Conservation (phyloP, 345 rosid species). For the Camelina neglecta region DNA sequence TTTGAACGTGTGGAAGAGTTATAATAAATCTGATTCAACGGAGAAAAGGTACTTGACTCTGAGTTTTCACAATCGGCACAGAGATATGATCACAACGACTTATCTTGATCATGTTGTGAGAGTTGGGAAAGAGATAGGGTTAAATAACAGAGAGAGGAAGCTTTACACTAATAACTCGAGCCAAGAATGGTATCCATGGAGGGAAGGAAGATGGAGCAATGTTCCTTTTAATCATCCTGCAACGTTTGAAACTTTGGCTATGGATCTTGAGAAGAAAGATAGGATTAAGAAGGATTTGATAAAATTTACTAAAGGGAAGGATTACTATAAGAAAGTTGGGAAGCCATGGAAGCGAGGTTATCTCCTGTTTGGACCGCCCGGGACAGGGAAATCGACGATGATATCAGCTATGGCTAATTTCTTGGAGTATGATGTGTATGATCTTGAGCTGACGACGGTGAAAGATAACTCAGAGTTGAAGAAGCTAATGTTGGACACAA, state of each 20-base stretch:
- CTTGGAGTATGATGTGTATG: constrained; percentile 62
- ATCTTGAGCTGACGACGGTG: constrained; percentile 60
- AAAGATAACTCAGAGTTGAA: constrained; percentile 54
- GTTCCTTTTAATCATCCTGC: constrained; percentile 10
- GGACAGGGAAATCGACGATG: constrained; percentile 73
- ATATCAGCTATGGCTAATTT: constrained; percentile 66
- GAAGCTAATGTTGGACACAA: constrained; percentile 54
- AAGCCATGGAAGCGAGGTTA: constrained; percentile 9
- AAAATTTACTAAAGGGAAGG: background rate
- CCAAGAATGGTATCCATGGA: background rate
- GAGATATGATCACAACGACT: background rate
- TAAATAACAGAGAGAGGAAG: constrained; percentile 1
- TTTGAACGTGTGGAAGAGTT: too few species aligned
- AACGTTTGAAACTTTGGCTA: background rate
- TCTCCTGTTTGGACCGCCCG: constrained; percentile 3
- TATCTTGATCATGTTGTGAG: constrained; percentile 11
- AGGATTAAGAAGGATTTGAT: background rate
- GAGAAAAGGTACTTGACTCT: background rate
- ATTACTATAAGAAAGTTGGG: background rate
- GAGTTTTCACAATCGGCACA: background rate
- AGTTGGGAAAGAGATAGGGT: constrained; percentile 1
- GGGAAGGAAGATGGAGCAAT: background rate
- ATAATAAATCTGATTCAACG: background rate
- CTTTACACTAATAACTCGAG: background rate
- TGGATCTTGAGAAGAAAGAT: background rate